phyloP scores from a whole-genome alignment of 805 yeast genomes.

The Teunomyces tritomae region DNA sequence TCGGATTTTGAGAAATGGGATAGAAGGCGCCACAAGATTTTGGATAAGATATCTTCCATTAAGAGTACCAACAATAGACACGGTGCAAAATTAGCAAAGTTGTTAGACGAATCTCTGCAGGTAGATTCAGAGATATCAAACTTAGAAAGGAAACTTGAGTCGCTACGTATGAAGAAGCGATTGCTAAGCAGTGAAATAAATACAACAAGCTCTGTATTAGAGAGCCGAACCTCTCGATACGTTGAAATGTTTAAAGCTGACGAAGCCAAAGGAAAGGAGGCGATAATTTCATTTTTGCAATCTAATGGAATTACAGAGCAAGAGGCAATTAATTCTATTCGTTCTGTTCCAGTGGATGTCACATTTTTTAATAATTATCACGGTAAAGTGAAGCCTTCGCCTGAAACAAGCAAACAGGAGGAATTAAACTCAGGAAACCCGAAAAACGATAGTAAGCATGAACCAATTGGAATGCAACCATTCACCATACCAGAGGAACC shows the following conservation, averaged over 20 bases:
- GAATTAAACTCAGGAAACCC: neutral
- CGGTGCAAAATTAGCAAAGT: conserved; percentile 38
- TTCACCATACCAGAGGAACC: conserved; percentile 12
- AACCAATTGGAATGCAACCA: conserved; percentile 20
- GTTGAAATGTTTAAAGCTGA: conserved; percentile 39
- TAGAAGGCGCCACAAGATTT: conserved; percentile 28
- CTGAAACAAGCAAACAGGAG: neutral
- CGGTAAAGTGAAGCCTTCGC: neutral
- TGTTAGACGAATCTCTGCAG: conserved; percentile 30
- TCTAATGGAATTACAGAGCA: conserved; percentile 16
- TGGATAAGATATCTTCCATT: conserved; percentile 35
- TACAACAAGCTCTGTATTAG: conserved; percentile 49
- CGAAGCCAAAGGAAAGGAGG: conserved; percentile 36
- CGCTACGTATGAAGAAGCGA: conserved; percentile 32
- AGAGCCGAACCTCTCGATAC: conserved; percentile 45
- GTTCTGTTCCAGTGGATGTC: conserved; percentile 24
- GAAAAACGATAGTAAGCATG: neutral
- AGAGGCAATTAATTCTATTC: conserved; percentile 16
- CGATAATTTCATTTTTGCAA: conserved; percentile 26
- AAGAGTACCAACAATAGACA: conserved; percentile 39
- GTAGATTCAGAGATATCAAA: conserved; percentile 38
- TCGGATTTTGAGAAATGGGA: conserved; percentile 42
- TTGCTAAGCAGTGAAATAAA: conserved; percentile 38
- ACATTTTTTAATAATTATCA: conserved; percentile 18
- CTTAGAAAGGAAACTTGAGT: conserved; percentile 33